Base-by-base conservation (phyloP, 495 filamentous ascomycete species). In the Penicillium bialowiezense region DNA sequence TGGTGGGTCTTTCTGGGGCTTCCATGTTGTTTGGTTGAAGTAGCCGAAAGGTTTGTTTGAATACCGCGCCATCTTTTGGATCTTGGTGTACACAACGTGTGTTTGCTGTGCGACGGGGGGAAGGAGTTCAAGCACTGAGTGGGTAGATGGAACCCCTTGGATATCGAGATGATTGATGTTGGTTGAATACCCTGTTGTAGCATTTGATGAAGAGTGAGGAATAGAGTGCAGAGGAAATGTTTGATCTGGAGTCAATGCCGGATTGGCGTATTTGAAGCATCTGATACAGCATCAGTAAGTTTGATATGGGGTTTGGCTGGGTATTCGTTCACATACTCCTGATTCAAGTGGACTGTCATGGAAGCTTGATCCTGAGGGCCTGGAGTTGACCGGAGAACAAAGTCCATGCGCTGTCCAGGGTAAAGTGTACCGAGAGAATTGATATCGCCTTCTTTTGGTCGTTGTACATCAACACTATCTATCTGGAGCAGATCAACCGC, bases 341-440 rank as follows among this genome's bases (percentile, higher is more conserved):
- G 51, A 49, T 80, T 76, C 3, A 80, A 63, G 3, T 65, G 47
- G 1, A 80, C 56, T 23, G 38, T 64, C 52, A 73, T 52, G 7
- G 55, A 54, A 7, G 61, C 60, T 24, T 40, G 33, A 15, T 37
- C n/a, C 54, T 48, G 20, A 7, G 49, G 1, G 32, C 8, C 9
- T 42, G 29, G 28, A 28, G 51, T 15, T 21, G 54, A 48, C 17
- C 54, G 59, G 8, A 76, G 41, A 7, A 75, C 26, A 32, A 78
- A 40, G 46, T 79, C 76, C 54, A 81, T 68, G 24, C 77, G 65
- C 50, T 79, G 74, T 13, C 76, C 77, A 2, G 77, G 73, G 44
- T 73, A 72, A 4, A 81, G 56, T 13, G 73, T 63, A 2, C 76
- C 76, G 12, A 65, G 52, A 7, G 70, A 68, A 31, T 61, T 59